phyloP scores from a whole-genome alignment of 306 rosid genomes.

The Abrus precatorius region DNA sequence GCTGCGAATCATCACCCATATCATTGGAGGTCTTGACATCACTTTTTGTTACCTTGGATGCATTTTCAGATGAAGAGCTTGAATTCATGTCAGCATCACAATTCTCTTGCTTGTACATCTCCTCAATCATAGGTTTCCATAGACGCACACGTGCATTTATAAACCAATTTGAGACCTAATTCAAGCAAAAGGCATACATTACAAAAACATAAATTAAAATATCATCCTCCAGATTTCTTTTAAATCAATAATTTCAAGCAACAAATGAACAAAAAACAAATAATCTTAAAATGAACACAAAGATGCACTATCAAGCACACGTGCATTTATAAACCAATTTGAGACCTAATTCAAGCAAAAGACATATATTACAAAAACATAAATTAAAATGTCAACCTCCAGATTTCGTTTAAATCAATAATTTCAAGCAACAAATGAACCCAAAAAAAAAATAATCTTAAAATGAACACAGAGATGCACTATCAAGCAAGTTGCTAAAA shows the following conservation, averaged over 20 bases:
- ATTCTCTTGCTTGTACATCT: slow-evolving; percentile 85
- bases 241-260: neutral
- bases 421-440: neutral
- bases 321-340: slow-evolving; percentile 90
- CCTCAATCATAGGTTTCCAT: slow-evolving; percentile 95
- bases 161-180: slow-evolving; percentile 90
- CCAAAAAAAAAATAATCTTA: neutral
- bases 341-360: slow-evolving; percentile 66
- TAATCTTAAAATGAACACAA: neutral
- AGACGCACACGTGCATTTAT: slow-evolving; percentile 90
- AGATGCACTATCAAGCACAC: slow-evolving; percentile 56
- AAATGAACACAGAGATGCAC: neutral
- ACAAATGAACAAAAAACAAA: neutral
- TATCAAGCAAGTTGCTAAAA: neutral
- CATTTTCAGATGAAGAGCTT: slow-evolving; percentile 73
- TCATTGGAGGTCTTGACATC: slow-evolving; percentile 60
- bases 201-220: neutral
- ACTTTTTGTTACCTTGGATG: slow-evolving; percentile 60
- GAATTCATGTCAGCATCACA: slow-evolving; percentile 73
- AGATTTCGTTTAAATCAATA: neutral
- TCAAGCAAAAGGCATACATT: slow-evolving; percentile 19
- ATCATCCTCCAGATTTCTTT: neutral
- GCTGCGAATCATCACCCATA: slow-evolving; percentile 67
- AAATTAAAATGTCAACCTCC: neutral
- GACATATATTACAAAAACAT: neutral